Percentiles rank a stretch among this genome's conserved stretches.
Conservation (phyloP, 345 rosid species). For the Toxicodendron radicans region DNA sequence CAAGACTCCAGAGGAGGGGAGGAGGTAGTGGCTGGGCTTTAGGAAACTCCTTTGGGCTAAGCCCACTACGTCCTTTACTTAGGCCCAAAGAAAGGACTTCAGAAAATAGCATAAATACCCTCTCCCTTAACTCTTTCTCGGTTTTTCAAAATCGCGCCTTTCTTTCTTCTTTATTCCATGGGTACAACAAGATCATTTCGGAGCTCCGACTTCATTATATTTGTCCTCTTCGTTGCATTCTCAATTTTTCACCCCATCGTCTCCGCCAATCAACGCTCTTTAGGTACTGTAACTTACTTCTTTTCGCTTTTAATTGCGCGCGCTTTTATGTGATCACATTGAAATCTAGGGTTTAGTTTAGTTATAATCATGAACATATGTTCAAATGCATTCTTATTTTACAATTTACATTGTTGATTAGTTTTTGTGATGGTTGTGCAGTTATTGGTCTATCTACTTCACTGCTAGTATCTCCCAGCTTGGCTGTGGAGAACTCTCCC, state of each 20-base stretch:
- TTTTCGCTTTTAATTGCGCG: background rate
- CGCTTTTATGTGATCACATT: background rate
- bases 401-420: background rate
- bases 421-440: conserved; percentile 29
- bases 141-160: conserved; percentile 39
- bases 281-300: conserved; percentile 37
- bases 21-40: too few species aligned
- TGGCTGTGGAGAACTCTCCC: conserved; percentile 62
- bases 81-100: background rate
- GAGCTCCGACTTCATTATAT: conserved; percentile 30
- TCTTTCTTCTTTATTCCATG: conserved; percentile 30
- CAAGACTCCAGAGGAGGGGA: too few species aligned
- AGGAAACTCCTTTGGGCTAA: too few species aligned
- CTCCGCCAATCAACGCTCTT: conserved; percentile 33
- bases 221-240: conserved; percentile 31
- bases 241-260: conserved; percentile 22
- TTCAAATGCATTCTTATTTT: background rate
- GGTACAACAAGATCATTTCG: conserved; percentile 28
- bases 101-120: conserved; percentile 27
- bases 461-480: conserved; percentile 48
- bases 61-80: too few species aligned
- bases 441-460: conserved; percentile 51
- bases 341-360: conserved; percentile 38
- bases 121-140: background rate
- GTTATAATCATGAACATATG: too few species aligned